Conservation (phyloP, 2,329 filamentous ascomycete genomes). For the Trichoderma asperellum region DNA sequence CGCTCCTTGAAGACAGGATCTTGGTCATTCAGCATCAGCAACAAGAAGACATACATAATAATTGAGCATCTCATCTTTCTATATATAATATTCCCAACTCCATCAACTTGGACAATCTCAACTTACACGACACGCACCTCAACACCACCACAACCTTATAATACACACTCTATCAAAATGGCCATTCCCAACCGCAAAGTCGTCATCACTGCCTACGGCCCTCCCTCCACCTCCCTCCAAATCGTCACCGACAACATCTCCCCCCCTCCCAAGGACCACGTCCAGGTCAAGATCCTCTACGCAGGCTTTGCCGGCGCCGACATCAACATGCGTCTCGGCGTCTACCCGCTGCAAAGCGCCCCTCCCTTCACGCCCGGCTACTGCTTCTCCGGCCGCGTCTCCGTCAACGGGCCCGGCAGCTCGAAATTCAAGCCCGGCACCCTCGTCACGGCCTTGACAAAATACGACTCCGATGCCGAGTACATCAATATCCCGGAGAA, state of each 20-base stretch:
- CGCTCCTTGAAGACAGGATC: neutral
- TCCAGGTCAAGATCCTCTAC: constrained; percentile 53
- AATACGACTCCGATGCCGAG: constrained; percentile 50
- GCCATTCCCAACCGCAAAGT: constrained; percentile 45
- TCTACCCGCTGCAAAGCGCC: constrained; percentile 50
- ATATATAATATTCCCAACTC: neutral
- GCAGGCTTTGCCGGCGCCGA: constrained; percentile 53
- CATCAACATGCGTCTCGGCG: constrained; percentile 54
- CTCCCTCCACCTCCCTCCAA: constrained; percentile 42
- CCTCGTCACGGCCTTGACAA: constrained; percentile 43
- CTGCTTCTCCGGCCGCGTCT: constrained; percentile 50
- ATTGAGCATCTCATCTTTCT: neutral
- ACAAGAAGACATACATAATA: neutral
- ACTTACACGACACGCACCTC: constrained; percentile 7
- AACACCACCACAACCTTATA: neutral
- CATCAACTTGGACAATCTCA: neutral
- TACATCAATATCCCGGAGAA: constrained; percentile 53
- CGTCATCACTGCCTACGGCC: constrained; percentile 49
- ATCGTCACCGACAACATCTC: constrained; percentile 43
- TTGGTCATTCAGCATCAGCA: neutral
- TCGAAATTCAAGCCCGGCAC: constrained; percentile 41
- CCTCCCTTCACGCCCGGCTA: constrained; percentile 56
- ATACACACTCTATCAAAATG: constrained; percentile 2
- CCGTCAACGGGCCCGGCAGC: constrained; percentile 41
- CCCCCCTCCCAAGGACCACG: constrained; percentile 48